Conservation (phyloP, 1,284 basidiomycete genomes). For the Ganoderma multipileum region DNA sequence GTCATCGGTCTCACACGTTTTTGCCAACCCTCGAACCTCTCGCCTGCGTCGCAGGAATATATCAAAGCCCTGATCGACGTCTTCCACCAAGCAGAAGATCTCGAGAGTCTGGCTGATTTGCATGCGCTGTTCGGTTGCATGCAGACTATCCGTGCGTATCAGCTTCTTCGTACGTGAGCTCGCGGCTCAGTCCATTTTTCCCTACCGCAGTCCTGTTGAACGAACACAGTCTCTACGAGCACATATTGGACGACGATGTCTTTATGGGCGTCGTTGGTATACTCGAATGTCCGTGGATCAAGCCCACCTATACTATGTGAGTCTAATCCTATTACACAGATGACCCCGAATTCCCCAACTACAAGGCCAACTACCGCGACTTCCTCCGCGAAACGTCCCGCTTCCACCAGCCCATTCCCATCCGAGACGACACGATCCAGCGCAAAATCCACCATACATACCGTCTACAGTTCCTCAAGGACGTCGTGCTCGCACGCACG, state of each 20-base stretch:
- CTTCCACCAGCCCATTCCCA: conserved; percentile 88
- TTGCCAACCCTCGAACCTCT: conserved; percentile 8
- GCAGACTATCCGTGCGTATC: conserved; percentile 89
- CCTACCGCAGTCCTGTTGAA: conserved; percentile 85
- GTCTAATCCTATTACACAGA: conserved; percentile 57
- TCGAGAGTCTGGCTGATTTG: conserved; percentile 88
- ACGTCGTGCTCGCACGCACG: conserved; percentile 94
- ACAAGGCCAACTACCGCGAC: conserved; percentile 97
- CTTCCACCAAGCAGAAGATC: conserved; percentile 88
- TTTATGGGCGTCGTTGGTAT: conserved; percentile 95
- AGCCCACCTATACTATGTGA: conserved; percentile 6
- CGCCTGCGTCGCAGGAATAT: conserved; percentile 67
- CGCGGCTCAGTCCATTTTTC: conserved; percentile 12
- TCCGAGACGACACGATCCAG: conserved; percentile 76
- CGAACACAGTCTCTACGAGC: conserved; percentile 95
- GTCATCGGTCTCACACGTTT: conserved; percentile 8
- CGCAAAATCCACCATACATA: conserved; percentile 97
- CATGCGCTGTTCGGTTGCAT: conserved; percentile 92
- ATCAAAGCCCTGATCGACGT: conserved; percentile 88
- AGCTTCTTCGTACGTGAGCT: conserved; percentile 5
- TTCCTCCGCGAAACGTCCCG: conserved; percentile 84
- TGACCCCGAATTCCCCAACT: conserved; percentile 93
- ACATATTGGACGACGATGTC: conserved; percentile 92
- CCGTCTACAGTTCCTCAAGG: conserved; percentile 95
- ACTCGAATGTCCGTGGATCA: conserved; percentile 84